These are phyloP conservation scores for Mytilinidion resinicola DNA, from an alignment of 495 filamentous ascomycete genomes.

Conservation along the genomic window DNA sequence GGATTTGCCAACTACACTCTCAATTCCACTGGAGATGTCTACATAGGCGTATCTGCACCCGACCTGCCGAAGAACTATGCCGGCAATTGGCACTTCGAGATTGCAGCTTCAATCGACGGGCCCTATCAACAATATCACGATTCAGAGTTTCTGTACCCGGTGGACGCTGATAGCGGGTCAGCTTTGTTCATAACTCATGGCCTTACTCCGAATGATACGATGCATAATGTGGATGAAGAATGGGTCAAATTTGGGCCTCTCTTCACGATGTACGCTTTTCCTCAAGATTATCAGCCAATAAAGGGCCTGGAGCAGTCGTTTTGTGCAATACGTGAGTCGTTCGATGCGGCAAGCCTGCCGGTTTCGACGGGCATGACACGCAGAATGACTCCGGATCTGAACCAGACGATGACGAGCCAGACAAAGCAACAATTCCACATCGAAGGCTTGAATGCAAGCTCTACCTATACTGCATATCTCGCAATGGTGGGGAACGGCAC, in stretches of 20 bases:
- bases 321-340: constrained; percentile 44
- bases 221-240: constrained; percentile 39
- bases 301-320: constrained; percentile 54
- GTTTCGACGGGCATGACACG: constrained; percentile 61
- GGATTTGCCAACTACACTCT: constrained; percentile 59
- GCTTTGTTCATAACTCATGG: constrained; percentile 73
- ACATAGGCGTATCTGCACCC: constrained; percentile 67
- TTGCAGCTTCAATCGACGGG: constrained; percentile 74
- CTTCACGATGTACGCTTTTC: constrained; percentile 74
- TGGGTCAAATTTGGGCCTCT: constrained; percentile 53
- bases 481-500: constrained; percentile 56
- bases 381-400: constrained; percentile 20
- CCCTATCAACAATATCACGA: constrained; percentile 58
- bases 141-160: constrained; percentile 53
- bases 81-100: constrained; percentile 64
- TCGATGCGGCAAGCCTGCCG: constrained; percentile 36
- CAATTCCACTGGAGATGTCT: constrained; percentile 55
- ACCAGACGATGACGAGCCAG: constrained; percentile 40
- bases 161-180: constrained; percentile 72
- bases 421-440: constrained; percentile 85
- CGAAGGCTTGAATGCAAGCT: constrained; percentile 60
- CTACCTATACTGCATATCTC: constrained; percentile 64
- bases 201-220: constrained; percentile 46
- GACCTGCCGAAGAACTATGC: constrained; percentile 47
- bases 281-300: constrained; percentile 50